Conservation (phyloP, 2,329 filamentous ascomycete species). For the Fonsecaea pugnacius region DNA sequence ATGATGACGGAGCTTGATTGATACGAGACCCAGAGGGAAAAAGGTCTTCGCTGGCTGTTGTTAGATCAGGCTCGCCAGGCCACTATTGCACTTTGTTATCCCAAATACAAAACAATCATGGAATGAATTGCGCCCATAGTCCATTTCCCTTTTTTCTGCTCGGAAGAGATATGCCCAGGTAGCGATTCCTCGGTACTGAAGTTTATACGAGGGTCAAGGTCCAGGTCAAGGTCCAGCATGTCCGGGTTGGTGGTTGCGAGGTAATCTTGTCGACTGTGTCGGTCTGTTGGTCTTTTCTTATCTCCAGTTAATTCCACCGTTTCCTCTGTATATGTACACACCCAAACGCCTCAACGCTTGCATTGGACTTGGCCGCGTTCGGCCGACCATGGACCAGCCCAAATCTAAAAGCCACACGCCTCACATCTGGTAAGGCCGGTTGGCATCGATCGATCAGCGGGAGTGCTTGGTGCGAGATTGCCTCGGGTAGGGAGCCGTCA, state of each 20-base stretch:
- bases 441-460: too few species aligned
- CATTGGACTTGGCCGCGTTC: neutral
- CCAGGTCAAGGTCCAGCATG: neutral
- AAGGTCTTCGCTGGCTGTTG: conserved; percentile 37
- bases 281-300: neutral
- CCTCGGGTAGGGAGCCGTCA: too few species aligned
- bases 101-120: neutral
- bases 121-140: conserved; percentile 9
- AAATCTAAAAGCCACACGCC: neutral
- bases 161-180: neutral
- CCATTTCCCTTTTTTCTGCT: neutral
- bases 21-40: conserved; percentile 32
- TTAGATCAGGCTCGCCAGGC: conserved; percentile 36
- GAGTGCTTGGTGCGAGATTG: too few species aligned
- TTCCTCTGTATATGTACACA: neutral
- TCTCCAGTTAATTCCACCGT: neutral
- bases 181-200: too few species aligned
- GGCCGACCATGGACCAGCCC: neutral
- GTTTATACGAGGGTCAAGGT: neutral
- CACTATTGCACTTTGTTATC: conserved; percentile 21
- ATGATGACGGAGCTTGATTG: conserved; percentile 27
- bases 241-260: neutral
- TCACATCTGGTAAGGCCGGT: neutral
- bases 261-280: neutral
- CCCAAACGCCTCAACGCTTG: neutral